Conservation (phyloP, 176 grass and related monocot species). For the Lolium multiflorum region DNA sequence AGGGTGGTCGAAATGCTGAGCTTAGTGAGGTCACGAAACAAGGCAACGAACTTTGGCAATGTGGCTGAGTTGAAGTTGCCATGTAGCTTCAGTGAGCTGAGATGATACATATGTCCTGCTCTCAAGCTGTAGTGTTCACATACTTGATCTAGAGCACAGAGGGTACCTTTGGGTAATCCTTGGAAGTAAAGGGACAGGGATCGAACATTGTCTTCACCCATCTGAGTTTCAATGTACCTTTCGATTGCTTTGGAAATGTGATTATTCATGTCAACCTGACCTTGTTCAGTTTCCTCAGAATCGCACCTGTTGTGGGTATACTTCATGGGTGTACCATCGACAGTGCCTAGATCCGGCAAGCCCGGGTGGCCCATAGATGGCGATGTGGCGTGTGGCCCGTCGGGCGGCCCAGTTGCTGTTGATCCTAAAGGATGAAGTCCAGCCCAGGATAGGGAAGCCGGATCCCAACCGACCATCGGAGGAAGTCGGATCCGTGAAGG, state of each 20-base stretch:
- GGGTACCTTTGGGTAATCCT: background rate
- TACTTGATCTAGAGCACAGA: background rate
- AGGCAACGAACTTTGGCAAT: background rate
- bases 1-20: background rate
- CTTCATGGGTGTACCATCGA: too few species aligned
- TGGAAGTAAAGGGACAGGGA: constrained; percentile 22
- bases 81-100: constrained; percentile 38
- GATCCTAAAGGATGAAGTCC: too few species aligned
- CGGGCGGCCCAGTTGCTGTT: too few species aligned
- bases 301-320: too few species aligned
- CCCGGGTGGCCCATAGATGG: too few species aligned
- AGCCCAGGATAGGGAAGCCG: too few species aligned
- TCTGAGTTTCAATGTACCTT: background rate
- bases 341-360: too few species aligned
- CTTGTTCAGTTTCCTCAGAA: background rate
- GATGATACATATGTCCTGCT: background rate
- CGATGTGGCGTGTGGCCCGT: too few species aligned
- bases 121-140: background rate
- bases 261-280: background rate
- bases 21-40: background rate
- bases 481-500: too few species aligned
- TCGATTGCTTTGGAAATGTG: background rate
- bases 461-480: too few species aligned
- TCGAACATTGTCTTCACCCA: background rate
- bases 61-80: background rate